These are phyloP conservation scores for Capsicum baccatum DNA, from an alignment of 257 asterid genomes.

Conservation along the genomic window DNA sequence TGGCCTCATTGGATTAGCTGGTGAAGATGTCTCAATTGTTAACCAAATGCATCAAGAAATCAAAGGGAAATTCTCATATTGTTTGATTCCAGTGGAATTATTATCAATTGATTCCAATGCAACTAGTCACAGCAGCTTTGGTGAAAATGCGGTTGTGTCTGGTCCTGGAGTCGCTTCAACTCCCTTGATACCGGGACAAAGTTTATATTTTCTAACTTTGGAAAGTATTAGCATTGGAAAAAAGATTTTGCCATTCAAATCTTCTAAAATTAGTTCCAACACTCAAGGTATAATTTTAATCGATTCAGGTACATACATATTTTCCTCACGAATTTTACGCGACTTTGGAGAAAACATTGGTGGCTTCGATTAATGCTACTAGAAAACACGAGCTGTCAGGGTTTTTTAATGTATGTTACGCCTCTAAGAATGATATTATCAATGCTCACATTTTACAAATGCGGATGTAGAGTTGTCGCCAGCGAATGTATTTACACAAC, in stretches of 20 bases:
- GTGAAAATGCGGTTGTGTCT: slow-evolving; percentile 30
- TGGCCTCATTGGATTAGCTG: slow-evolving; percentile 51
- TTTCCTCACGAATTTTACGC: neutral
- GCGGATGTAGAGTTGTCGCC: too few species aligned
- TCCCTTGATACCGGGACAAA: slow-evolving; percentile 17
- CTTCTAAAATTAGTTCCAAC: neutral
- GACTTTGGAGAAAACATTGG: neutral
- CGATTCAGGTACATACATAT: slow-evolving; percentile 32
- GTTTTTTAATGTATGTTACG: neutral
- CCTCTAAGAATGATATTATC: neutral
- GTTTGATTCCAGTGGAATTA: slow-evolving; percentile 36
- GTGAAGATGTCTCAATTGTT: slow-evolving; percentile 41
- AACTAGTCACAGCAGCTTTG: slow-evolving; percentile 48
- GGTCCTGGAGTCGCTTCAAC: slow-evolving; percentile 40
- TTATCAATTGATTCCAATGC: neutral
- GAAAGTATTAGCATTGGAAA: slow-evolving; percentile 39
- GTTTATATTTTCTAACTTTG: slow-evolving; percentile 39
- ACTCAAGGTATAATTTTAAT: slow-evolving; percentile 30
- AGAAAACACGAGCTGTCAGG: neutral
- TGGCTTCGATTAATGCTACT: neutral
- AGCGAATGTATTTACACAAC: too few species aligned
- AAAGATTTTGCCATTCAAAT: neutral
- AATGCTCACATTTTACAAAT: neutral
- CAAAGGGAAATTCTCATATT: slow-evolving; percentile 44
- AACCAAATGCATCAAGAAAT: slow-evolving; percentile 33